A percentile compares a stretch with the other conserved stretches of the same genome.
phyloP scores from a whole-genome alignment of 1,139 yeast genomes.

The Scheffersomyces parashehatae region DNA sequence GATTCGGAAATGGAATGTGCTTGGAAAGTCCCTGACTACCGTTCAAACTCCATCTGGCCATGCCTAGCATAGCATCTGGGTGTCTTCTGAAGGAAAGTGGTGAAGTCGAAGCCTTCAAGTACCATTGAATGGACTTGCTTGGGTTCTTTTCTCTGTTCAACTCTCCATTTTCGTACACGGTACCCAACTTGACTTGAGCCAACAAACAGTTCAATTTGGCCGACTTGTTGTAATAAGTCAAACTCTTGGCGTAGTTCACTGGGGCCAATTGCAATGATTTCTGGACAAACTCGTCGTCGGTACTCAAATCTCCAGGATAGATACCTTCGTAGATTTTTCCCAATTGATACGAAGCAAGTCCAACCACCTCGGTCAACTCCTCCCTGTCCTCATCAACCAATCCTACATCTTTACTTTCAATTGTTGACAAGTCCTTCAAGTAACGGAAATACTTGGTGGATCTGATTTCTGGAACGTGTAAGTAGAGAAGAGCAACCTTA shows the following conservation, averaged over 20 bases:
- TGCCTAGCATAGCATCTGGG: constrained; percentile 85
- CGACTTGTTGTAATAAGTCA: constrained; percentile 71
- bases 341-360: constrained; percentile 50
- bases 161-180: constrained; percentile 85
- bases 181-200: constrained; percentile 85
- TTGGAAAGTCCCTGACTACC: constrained; percentile 65
- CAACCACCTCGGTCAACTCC: constrained; percentile 45
- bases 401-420: constrained; percentile 35
- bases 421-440: constrained; percentile 38
- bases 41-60: constrained; percentile 88
- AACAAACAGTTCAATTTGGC: constrained; percentile 76
- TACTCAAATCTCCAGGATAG: constrained; percentile 45
- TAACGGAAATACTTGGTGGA: constrained; percentile 39
- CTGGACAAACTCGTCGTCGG: constrained; percentile 38
- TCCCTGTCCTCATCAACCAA: constrained; percentile 42
- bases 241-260: constrained; percentile 58
- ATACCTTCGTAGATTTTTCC: constrained; percentile 74
- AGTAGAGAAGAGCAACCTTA: constrained; percentile 41
- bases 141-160: constrained; percentile 67
- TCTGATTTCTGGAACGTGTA: constrained; percentile 36
- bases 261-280: constrained; percentile 41
- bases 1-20: constrained; percentile 63
- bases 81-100: constrained; percentile 59
- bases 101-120: constrained; percentile 71
- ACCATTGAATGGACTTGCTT: constrained; percentile 85